A percentile compares a stretch with the other conserved stretches of the same genome.
Conservation (phyloP, 805 yeast species). For the Pichia rugopelliculosa region DNA sequence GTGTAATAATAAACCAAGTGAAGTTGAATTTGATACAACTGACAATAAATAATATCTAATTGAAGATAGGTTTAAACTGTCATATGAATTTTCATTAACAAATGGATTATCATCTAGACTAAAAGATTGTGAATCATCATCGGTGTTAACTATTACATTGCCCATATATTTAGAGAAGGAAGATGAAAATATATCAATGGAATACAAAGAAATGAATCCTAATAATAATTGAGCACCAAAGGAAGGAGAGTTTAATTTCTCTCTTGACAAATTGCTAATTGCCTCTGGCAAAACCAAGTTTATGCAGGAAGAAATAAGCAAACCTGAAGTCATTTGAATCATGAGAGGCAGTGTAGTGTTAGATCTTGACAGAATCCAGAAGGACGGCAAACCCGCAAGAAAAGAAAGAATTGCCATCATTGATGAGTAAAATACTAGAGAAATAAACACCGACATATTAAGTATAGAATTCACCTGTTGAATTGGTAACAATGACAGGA, state of each 20-base stretch:
- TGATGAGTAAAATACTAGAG: conserved; percentile 1
- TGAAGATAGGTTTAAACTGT: background rate
- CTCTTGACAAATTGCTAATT: conserved; percentile 1
- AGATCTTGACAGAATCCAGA: conserved; percentile 5
- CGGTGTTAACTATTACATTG: background rate
- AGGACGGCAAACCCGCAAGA: conserved; percentile 9
- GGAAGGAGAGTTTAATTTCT: background rate
- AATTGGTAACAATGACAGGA: too few relatives aligned
- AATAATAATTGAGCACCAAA: conserved; percentile 8
- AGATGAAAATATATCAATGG: conserved; percentile 6
- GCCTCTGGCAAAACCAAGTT: conserved; percentile 12
- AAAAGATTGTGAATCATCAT: background rate
- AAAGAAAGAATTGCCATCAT: conserved; percentile 8
- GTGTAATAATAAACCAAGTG: conserved; percentile 59
- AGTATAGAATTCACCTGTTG: background rate
- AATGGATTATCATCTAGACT: background rate
- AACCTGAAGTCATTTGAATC: conserved; percentile 9
- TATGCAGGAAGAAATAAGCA: conserved; percentile 10
- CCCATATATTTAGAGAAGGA: background rate
- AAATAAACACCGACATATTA: background rate
- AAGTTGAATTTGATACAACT: conserved; percentile 38
- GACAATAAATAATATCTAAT: conserved; percentile 12
- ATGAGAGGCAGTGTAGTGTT: conserved; percentile 1
- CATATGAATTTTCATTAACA: background rate
- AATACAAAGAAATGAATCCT: conserved; percentile 9